Percentiles rank a stretch among this genome's conserved stretches.
Conservation (phyloP, 805 yeast species). For the Saitoella complicata region DNA sequence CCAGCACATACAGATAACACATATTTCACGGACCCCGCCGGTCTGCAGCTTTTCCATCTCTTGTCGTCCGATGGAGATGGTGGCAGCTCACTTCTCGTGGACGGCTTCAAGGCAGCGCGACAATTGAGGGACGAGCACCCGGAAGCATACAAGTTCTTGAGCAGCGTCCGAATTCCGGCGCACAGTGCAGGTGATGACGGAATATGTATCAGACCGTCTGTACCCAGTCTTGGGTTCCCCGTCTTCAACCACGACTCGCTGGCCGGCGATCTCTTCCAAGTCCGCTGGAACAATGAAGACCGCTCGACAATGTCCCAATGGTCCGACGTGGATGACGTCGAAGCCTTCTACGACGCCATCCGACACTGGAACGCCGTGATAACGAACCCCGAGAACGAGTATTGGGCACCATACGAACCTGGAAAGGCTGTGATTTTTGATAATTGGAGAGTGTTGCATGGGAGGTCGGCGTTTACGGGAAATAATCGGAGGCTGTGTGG, state of each 20-base stretch:
- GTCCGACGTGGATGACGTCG: conserved; percentile 28
- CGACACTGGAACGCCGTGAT: conserved; percentile 40
- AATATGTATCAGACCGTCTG: conserved; percentile 42
- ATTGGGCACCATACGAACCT: conserved; percentile 40
- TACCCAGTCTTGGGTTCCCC: conserved; percentile 22
- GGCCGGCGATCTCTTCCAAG: conserved; percentile 39
- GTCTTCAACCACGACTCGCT: conserved; percentile 35
- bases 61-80: conserved; percentile 45
- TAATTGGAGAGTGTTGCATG: conserved; percentile 59
- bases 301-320: conserved; percentile 42
- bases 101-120: conserved; percentile 46
- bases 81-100: conserved; percentile 52
- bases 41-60: conserved; percentile 51
- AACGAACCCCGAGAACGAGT: conserved; percentile 33
- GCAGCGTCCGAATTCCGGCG: conserved; percentile 40
- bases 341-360: conserved; percentile 37
- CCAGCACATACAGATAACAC: conserved; percentile 60
- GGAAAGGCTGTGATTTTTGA: conserved; percentile 55
- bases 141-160: conserved; percentile 34
- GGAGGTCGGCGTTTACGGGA: conserved; percentile 50
- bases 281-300: conserved; percentile 59
- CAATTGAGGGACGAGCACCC: conserved; percentile 32
- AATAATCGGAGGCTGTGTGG: conserved; percentile 50
- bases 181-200: conserved; percentile 60
- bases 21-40: conserved; percentile 59